phyloP scores from a whole-genome alignment of 352 stramenopile genomes.

The Phytophthora cactorum region DNA sequence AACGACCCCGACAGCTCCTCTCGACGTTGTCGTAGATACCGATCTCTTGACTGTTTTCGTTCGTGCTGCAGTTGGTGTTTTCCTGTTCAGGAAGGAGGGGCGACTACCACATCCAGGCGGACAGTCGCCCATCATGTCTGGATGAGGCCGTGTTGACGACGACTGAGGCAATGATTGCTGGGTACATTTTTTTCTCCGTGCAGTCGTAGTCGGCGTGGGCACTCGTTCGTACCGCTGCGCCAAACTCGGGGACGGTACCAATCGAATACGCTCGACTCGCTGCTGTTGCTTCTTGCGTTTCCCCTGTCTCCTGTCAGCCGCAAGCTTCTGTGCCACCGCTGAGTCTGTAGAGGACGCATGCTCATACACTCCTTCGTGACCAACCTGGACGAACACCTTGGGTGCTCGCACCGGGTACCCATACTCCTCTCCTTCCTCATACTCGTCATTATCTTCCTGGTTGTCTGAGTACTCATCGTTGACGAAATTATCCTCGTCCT shows the following conservation, averaged over 20 bases:
- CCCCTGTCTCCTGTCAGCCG: conserved; percentile 31
- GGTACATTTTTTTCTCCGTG: conserved; percentile 25
- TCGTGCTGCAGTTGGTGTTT: conserved; percentile 14
- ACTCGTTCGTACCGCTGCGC: conserved; percentile 54
- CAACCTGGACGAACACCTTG: conserved; percentile 59
- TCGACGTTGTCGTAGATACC: conserved; percentile 16
- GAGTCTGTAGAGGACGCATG: conserved; percentile 35
- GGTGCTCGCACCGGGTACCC: conserved; percentile 44
- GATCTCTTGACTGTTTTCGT: conserved; percentile 21
- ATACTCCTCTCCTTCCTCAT: conserved; percentile 27
- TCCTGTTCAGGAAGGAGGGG: conserved; percentile 29
- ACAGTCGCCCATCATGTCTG: conserved; percentile 18
- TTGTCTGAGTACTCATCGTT: conserved; percentile 39
- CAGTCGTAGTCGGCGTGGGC: conserved; percentile 25
- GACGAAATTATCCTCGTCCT: conserved; percentile 21
- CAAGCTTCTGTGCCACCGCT: conserved; percentile 45
- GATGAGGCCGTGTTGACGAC: conserved; percentile 8
- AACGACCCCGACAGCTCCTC: conserved; percentile 32
- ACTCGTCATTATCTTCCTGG: conserved; percentile 28
- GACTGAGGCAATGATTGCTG: conserved; percentile 14
- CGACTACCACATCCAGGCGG: conserved; percentile 39
- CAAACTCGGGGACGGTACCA: conserved; percentile 53
- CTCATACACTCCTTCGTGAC: conserved; percentile 46
- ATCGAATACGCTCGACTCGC: conserved; percentile 52
- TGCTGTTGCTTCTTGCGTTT: conserved; percentile 33